These are phyloP conservation scores for Pythium folliculosum DNA, from an alignment of 352 stramenopile genomes.

Conservation along the genomic window DNA sequence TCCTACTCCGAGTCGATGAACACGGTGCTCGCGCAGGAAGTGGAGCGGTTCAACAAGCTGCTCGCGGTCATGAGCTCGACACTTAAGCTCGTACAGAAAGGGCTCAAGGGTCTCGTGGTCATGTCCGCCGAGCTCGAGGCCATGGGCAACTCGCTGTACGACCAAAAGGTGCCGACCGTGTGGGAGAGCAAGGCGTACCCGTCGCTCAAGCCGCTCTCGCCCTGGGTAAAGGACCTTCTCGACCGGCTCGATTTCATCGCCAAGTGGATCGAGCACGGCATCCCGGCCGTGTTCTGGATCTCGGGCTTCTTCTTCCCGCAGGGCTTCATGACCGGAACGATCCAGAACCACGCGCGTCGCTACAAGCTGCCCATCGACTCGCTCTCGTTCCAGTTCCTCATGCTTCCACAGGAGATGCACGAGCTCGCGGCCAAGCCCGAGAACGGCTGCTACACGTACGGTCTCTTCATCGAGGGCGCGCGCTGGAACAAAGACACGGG, in stretches of 20 bases:
- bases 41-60: conserved; percentile 85
- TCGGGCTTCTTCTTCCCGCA: conserved; percentile 93
- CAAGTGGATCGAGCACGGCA: conserved; percentile 74
- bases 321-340: conserved; percentile 89
- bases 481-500: conserved; percentile 75
- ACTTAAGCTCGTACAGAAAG: conserved; percentile 70
- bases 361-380: conserved; percentile 92
- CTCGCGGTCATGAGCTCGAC: conserved; percentile 65
- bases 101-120: conserved; percentile 78
- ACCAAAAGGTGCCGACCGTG: conserved; percentile 86
- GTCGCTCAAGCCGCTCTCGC: conserved; percentile 86
- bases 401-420: conserved; percentile 59
- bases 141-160: conserved; percentile 86
- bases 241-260: conserved; percentile 74
- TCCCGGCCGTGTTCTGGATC: conserved; percentile 88
- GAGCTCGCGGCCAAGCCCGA: conserved; percentile 57
- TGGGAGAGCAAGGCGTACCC: conserved; percentile 92
- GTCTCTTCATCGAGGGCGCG: conserved; percentile 91
- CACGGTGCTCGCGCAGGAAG: conserved; percentile 91
- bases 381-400: conserved; percentile 89
- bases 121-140: conserved; percentile 86
- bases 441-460: conserved; percentile 90
- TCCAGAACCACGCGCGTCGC: conserved; percentile 92
- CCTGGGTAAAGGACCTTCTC: conserved; percentile 89
- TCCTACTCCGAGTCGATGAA: conserved; percentile 95